phyloP scores from a whole-genome alignment of 345 rosid genomes.

The Dipteronia dyeriana region DNA sequence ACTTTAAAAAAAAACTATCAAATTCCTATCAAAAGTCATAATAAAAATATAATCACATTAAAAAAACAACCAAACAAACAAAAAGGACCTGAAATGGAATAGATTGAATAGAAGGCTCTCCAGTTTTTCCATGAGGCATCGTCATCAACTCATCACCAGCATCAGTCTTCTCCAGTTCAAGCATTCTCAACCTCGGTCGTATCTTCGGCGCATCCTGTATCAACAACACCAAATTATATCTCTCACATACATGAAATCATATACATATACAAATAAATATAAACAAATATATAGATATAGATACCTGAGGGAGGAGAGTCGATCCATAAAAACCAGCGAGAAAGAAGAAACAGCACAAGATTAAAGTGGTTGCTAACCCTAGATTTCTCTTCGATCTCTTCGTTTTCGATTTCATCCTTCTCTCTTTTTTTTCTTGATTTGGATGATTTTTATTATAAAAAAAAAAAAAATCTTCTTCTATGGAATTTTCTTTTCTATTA shows the following conservation, averaged over 20 bases:
- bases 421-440: neutral
- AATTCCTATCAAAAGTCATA: no score
- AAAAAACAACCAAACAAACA: no score
- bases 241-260: conserved; percentile 6
- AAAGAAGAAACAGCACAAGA: conserved; percentile 63
- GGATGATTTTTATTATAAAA: neutral
- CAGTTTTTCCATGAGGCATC: conserved; percentile 68
- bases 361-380: conserved; percentile 45
- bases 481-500: neutral
- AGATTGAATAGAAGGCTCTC: conserved; percentile 54
- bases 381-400: conserved; percentile 54
- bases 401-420: conserved; percentile 62
- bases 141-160: conserved; percentile 24
- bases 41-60: no score
- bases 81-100: conserved; percentile 73
- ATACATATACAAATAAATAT: neutral
- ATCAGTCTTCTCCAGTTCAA: conserved; percentile 37
- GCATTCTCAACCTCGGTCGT: conserved; percentile 56
- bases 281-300: neutral
- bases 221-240: conserved; percentile 1
- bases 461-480: neutral
- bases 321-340: conserved; percentile 65
- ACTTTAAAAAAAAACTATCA: no score
- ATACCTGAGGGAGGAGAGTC: conserved; percentile 50
- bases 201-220: conserved; percentile 56